Percentiles rank a stretch among this genome's conserved stretches.
Evolutionary conservation across 441 rosid species (phyloP).

Genomic region (Sinapis alba): DNA sequence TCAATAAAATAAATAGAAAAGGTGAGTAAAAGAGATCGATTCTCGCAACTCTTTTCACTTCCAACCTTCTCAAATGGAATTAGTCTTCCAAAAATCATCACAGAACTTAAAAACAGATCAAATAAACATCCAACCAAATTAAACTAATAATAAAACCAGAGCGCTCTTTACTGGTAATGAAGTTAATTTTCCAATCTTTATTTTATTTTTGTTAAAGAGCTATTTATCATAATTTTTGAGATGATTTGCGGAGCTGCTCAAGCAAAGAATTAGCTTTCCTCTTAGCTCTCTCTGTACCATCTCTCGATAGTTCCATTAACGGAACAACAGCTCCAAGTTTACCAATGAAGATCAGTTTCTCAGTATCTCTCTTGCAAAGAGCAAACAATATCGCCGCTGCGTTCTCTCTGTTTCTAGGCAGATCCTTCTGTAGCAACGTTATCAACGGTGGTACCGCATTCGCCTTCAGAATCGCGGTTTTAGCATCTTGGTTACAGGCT

Average conservation of each 20-base stretch:
- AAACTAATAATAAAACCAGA: not conserved
- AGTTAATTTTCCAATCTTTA: conserved; percentile 10
- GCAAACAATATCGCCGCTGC: conserved; percentile 76
- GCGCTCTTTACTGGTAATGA: not conserved
- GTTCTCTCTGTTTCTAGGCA: conserved; percentile 73
- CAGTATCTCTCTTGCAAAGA: conserved; percentile 81
- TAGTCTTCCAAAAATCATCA: not conserved
- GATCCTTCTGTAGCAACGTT: conserved; percentile 62
- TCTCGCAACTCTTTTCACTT: conserved; percentile 17
- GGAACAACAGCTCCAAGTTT: conserved; percentile 79
- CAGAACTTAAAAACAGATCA: conserved; percentile 7
- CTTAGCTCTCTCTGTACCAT: conserved; percentile 86
- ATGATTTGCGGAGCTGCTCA: conserved; percentile 61
- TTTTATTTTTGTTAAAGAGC: conserved; percentile 9
- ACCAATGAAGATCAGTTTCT: conserved; percentile 57
- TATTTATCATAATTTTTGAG: conserved; percentile 39
- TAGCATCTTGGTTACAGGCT: conserved; percentile 77
- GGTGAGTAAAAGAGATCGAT: conserved; percentile 26
- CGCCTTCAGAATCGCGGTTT: conserved; percentile 68
- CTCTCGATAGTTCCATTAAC: conserved; percentile 68
- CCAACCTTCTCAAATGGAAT: conserved; percentile 12
- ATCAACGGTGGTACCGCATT: conserved; percentile 63
- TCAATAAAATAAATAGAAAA: conserved; percentile 1
- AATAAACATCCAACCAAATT: not conserved
- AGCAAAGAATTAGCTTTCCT: conserved; percentile 71